Evolutionary conservation across 2,329 filamentous ascomycete species (phyloP).

Genomic region (Monilinia aucupariae): DNA sequence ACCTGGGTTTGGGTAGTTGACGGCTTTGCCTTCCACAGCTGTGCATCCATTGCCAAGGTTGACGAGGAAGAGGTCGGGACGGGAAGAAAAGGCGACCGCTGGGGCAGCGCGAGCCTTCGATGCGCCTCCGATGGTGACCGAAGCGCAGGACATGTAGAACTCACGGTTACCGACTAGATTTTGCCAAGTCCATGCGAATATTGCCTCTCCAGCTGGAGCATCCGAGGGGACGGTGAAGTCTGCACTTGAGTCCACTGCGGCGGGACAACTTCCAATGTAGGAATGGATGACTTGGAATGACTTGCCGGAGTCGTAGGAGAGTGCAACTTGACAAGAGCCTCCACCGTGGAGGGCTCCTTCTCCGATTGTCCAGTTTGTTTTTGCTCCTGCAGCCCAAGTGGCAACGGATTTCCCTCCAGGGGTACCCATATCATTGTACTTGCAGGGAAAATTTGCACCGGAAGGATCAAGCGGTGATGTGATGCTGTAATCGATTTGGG

Average conservation of each 20-base stretch:
- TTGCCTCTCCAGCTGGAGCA: constrained; percentile 21
- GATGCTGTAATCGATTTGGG: constrained; percentile 20
- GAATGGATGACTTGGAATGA: constrained; percentile 56
- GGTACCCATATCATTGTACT: constrained; percentile 33
- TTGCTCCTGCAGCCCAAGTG: constrained; percentile 46
- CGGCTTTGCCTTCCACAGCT: constrained; percentile 44
- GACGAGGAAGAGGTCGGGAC: constrained; percentile 54
- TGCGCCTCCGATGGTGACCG: constrained; percentile 43
- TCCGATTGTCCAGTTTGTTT: constrained; percentile 46
- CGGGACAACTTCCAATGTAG: constrained; percentile 28
- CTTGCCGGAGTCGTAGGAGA: constrained; percentile 53
- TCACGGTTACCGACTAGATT: constrained; percentile 56
- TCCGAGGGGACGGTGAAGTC: constrained; percentile 14
- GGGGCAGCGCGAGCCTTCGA: constrained; percentile 19
- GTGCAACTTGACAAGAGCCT: constrained; percentile 54
- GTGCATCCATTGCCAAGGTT: constrained; percentile 50
- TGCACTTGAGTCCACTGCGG: not conserved
- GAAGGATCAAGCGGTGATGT: constrained; percentile 16
- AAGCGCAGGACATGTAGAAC: constrained; percentile 64
- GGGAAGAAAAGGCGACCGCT: constrained; percentile 38
- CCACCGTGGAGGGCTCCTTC: constrained; percentile 48
- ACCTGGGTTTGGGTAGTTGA: constrained; percentile 52
- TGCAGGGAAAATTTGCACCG: constrained; percentile 23
- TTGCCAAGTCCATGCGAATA: constrained; percentile 49
- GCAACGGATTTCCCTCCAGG: constrained; percentile 30